These are phyloP conservation scores for Thielaviopsis euricoi DNA, from an alignment of 2,329 filamentous ascomycete species.

Conservation along the genomic window DNA sequence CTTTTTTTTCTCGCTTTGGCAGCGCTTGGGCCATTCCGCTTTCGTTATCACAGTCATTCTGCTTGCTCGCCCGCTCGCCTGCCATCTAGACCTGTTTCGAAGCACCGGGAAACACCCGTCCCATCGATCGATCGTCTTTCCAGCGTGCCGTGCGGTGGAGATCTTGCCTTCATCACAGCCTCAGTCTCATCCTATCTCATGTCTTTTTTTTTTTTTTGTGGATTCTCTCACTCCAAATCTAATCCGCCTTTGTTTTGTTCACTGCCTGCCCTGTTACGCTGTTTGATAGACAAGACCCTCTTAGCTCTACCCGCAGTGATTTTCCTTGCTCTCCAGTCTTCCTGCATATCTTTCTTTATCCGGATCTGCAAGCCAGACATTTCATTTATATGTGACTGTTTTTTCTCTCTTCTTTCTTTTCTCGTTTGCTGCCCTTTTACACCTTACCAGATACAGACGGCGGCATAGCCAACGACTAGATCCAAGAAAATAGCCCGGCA, in stretches of 20 bases:
- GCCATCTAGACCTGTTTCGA: not conserved
- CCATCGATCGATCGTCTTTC: not conserved
- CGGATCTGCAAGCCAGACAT: not conserved
- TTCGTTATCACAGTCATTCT: not conserved
- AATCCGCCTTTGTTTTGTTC: not conserved
- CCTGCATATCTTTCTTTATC: not conserved
- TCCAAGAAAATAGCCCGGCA: not conserved
- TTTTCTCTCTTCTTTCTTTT: not conserved
- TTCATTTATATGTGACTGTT: not conserved
- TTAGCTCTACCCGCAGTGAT: not conserved
- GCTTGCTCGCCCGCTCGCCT: not conserved
- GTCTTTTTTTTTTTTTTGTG: not conserved
- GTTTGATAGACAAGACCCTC: not conserved
- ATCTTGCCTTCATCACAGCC: not conserved
- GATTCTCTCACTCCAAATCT: not conserved
- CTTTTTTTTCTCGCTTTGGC: not conserved
- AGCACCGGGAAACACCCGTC: not conserved
- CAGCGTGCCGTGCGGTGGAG: not conserved
- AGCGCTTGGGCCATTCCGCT: not conserved
- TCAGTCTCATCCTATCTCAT: not conserved
- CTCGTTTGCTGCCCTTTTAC: no score
- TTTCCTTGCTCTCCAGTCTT: not conserved
- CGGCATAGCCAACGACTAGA: not conserved
- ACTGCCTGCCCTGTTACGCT: not conserved
- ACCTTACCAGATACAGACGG: no score